These are phyloP conservation scores for Pholiota adiposa DNA, from an alignment of 1,284 basidiomycete species.

Conservation along the genomic window DNA sequence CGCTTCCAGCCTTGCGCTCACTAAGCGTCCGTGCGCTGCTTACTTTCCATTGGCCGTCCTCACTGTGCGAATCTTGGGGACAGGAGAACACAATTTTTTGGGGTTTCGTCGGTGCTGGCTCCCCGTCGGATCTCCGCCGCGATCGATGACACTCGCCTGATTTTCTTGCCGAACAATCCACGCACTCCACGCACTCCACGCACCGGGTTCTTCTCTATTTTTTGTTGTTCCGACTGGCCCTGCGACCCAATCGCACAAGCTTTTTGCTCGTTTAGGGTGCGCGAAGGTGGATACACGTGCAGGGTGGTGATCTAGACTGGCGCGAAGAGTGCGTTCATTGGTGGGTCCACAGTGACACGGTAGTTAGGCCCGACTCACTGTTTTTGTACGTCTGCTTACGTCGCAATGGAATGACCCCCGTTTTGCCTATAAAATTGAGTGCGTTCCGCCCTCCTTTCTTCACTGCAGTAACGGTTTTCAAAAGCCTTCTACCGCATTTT, in stretches of 20 bases:
- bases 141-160: slow-evolving; percentile 24
- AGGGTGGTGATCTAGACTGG: not conserved
- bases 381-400: slow-evolving; percentile 36
- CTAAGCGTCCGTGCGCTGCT: not conserved
- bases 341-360: slow-evolving; percentile 5
- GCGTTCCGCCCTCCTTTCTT: slow-evolving; percentile 3
- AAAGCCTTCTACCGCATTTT: not conserved
- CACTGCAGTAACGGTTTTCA: slow-evolving; percentile 5
- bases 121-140: slow-evolving; percentile 28
- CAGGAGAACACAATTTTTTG: slow-evolving; percentile 7
- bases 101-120: not conserved
- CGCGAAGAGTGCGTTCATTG: not conserved
- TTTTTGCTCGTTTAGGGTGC: not conserved
- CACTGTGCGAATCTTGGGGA: slow-evolving; percentile 20
- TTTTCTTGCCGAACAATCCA: slow-evolving; percentile 12
- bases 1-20: not conserved
- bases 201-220: slow-evolving; percentile 1
- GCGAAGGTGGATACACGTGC: not conserved
- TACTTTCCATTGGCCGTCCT: slow-evolving; percentile 11
- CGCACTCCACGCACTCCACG: slow-evolving; percentile 4
- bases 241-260: not conserved
- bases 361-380: slow-evolving; percentile 2
- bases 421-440: slow-evolving; percentile 31
- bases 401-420: slow-evolving; percentile 9
- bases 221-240: not conserved